phyloP scores from a whole-genome alignment of 1,284 basidiomycete species.

The Puccinia coronata region DNA sequence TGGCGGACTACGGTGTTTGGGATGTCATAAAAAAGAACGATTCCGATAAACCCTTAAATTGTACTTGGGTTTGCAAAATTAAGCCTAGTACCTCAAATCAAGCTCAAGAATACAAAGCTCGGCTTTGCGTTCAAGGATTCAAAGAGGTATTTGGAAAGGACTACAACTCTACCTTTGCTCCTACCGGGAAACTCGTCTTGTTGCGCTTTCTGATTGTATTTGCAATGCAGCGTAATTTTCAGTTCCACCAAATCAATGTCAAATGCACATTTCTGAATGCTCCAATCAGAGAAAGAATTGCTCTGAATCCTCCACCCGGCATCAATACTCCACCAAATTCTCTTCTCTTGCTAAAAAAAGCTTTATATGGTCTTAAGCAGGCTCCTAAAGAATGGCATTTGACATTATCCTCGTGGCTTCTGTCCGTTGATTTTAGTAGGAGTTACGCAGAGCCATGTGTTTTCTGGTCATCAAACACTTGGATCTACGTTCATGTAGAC shows the following conservation, averaged over 20 bases:
- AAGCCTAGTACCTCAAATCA: neutral
- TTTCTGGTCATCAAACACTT: neutral
- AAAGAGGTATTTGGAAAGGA: neutral
- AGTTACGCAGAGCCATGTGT: neutral
- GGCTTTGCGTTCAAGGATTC: conserved; percentile 9
- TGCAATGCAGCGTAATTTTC: neutral
- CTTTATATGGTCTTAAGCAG: conserved; percentile 1
- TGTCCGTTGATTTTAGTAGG: neutral
- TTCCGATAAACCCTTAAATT: neutral
- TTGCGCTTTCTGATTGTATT: neutral
- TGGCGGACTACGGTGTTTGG: neutral
- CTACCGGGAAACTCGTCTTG: neutral
- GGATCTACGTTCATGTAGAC: neutral
- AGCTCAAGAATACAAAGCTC: neutral
- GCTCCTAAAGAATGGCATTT: neutral
- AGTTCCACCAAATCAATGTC: too few species aligned
- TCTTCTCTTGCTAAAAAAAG: neutral
- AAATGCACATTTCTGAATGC: conserved; percentile 18
- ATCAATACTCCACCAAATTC: too few species aligned
- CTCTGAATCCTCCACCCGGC: neutral
- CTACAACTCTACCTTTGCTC: neutral
- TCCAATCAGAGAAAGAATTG: neutral
- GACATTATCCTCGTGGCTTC: neutral
- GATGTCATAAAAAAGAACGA: neutral
- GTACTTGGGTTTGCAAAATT: conserved; percentile 18